Evolutionary conservation across 225 moss, liverwort and hornwort genomes (phyloP), one percentile per base, ranked within the genome.

Genomic region (Pleurozium schreberi): DNA sequence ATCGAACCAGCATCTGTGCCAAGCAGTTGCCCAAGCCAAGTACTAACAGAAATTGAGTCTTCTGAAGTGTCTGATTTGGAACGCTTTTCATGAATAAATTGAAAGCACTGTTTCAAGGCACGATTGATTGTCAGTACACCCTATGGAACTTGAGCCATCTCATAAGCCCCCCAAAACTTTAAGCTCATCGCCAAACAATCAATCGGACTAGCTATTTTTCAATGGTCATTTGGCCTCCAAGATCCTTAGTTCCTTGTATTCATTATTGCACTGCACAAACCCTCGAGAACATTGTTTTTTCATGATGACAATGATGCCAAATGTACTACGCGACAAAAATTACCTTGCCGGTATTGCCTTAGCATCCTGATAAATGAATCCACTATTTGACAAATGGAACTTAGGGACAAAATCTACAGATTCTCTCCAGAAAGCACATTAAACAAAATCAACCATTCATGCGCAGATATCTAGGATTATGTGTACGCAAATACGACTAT

Each of bases 21-120:
- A 81, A 93, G 86, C 68, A 12, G 87, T 33, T 62, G 9, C 75
- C 84, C 90, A 69, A 93, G 93, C 93, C 91, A 93, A 75, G 49
- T 45, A 58, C 25, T 28, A 40, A 90, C 81, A 86, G 86, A 87
- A 57, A 49, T 68, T 52, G 75, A 66, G 67, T 84, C 87, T 38
- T 75, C 83, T 43, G 69, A 61, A 52, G 62, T 62, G 83, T 63
- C 89, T 57, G 91, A 47, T 58, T 84, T 85, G 19, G 60, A 84
- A 62, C 75, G 88, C 76, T 88, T 75, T 18, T 64, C 28, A 17
- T 75, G 76, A 88, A 85, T 42, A 76, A 88, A 88, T n/a, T 61
- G 68, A 33, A 57, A 82, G 57, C 88, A 85, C 92, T 92, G 75
- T 88, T 76, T 60, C 82, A 92, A 86, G 47, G 75, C 81, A 89